Conservation (phyloP, 1,139 yeast genomes). For the Chernovozyma sophiae-reginae region DNA sequence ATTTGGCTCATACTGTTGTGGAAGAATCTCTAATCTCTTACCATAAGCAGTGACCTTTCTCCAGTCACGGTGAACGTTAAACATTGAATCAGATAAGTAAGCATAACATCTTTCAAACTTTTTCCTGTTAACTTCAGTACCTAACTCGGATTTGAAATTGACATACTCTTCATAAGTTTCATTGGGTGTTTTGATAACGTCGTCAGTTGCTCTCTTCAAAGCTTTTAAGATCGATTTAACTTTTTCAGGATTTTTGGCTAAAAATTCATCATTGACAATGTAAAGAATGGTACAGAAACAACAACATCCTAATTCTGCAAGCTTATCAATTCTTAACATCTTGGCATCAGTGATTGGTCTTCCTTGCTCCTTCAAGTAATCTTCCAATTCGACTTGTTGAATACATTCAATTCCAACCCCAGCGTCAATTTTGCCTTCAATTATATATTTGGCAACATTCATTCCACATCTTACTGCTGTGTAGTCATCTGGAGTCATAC, state of each 20-base stretch:
- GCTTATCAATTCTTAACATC: conserved; percentile 53
- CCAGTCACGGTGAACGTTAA: conserved; percentile 57
- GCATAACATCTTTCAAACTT: conserved; percentile 54
- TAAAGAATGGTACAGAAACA: conserved; percentile 57
- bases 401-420: conserved; percentile 59
- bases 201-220: conserved; percentile 48
- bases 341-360: conserved; percentile 46
- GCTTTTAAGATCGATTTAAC: conserved; percentile 44
- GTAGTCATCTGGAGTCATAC: conserved; percentile 53
- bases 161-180: conserved; percentile 46
- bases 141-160: conserved; percentile 48
- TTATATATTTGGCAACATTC: conserved; percentile 55
- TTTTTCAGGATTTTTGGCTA: conserved; percentile 47
- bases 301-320: conserved; percentile 58
- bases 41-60: conserved; percentile 53
- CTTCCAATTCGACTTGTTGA: conserved; percentile 57
- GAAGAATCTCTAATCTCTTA: conserved; percentile 50
- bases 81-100: conserved; percentile 49
- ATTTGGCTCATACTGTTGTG: conserved; percentile 45
- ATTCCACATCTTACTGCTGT: conserved; percentile 60
- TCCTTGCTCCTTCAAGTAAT: conserved; percentile 42
- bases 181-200: conserved; percentile 38
- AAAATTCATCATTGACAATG: conserved; percentile 50
- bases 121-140: conserved; percentile 36
- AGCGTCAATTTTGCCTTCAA: conserved; percentile 54